Percentiles rank a stretch among this genome's conserved stretches.
These are phyloP conservation scores for Antrodiella citrinella DNA, from an alignment of 768 basidiomycete species.

Conservation along the genomic window DNA sequence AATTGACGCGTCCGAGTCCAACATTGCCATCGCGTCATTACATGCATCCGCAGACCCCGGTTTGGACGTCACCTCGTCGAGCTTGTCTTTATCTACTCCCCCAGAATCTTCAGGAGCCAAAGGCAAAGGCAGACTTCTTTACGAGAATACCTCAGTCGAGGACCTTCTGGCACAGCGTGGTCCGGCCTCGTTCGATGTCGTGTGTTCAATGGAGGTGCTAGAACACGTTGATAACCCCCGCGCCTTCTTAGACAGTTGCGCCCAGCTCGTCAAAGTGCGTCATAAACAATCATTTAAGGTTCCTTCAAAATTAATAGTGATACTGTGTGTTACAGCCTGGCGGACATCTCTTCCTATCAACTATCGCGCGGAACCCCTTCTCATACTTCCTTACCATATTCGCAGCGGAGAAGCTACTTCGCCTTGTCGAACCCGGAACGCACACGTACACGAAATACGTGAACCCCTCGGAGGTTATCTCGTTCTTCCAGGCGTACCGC, in stretches of 20 bases:
- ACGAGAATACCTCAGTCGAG: conserved; percentile 72
- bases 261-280: conserved; percentile 78
- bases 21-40: conserved; percentile 75
- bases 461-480: conserved; percentile 76
- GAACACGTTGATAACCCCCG: conserved; percentile 95
- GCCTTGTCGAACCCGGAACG: conserved; percentile 78
- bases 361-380: conserved; percentile 80
- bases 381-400: conserved; percentile 64
- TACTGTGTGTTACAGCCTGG: conserved; percentile 66
- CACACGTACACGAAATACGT: conserved; percentile 90
- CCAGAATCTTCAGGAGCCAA: neutral
- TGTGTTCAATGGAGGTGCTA: conserved; percentile 96
- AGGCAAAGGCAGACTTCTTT: conserved; percentile 36
- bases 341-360: conserved; percentile 92
- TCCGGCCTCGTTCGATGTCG: conserved; percentile 72
- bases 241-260: conserved; percentile 74
- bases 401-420: conserved; percentile 74
- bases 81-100: conserved; percentile 30
- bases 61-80: conserved; percentile 1
- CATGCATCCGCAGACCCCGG: conserved; percentile 75
- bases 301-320: neutral
- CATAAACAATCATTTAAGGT: neutral
- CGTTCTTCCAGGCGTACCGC: conserved; percentile 65
- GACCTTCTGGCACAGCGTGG: conserved; percentile 45
- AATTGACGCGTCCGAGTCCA: conserved; percentile 87